Evolutionary conservation across 306 rosid species (phyloP), one percentile per base, ranked within the genome.

Genomic region (Vigna reflexopilosa): DNA sequence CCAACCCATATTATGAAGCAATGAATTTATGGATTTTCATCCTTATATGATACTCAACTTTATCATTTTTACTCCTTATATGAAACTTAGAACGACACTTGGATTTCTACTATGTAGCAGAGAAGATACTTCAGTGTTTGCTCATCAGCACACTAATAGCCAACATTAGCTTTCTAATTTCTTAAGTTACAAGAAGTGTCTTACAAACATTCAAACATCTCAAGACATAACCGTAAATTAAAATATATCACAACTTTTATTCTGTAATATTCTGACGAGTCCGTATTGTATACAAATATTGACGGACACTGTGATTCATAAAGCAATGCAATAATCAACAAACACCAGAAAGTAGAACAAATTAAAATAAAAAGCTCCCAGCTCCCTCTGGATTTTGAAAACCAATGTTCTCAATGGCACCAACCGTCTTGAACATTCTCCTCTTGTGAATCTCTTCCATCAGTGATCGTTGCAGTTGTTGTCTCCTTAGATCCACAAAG

Each of bases 341-440:
- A 28, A 52, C 55, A 70, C 63, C 54, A 26, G 48, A 42, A 76
- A 61, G 14, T 6, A 45, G n/a, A 74, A 12, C 3, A 62, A 40
- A 17, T 5, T 9, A n/a, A 17, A 20, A 61, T 49, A 17, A 51
- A 72, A 80, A 77, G 34, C 7, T 51, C 24, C 44, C 71, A 77
- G 22, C 71, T 44, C 65, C 32, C 56, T 75, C 62, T 59, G 55
- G 86, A 92, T 54, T 83, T 81, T 87, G 93, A 82, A 86, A 94
- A 5, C 97, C 98, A 73, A 92, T 85, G 83, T 87, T 87, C 86
- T 87, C 93, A 77, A 92, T 63, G 19, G 93, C 83, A 14, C 86
- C 90, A 24, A 92, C 92, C 0, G 97, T 95, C 10, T 92, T 91
- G 74, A 78, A 88, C 87, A 86, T 20, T 52, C 96, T 82, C 67